Conservation (phyloP, 805 yeast genomes). For the Teunomyces aglyptinius region DNA sequence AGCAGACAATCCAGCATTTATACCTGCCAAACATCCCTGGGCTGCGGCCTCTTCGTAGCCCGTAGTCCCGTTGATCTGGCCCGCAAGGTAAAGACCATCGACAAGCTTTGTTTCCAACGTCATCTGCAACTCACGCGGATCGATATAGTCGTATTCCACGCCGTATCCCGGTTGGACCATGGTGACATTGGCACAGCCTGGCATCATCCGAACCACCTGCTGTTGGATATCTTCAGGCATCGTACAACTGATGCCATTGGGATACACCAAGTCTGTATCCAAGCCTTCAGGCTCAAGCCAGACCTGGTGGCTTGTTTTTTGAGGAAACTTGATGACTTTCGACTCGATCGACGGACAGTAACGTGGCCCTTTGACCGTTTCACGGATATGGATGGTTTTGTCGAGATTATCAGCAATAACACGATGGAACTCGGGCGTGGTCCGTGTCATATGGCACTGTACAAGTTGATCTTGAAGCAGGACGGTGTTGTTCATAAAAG, state of each 20-base stretch:
- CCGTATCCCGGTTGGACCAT: conserved; percentile 97
- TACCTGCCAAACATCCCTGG: conserved; percentile 94
- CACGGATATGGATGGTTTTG: conserved; percentile 85
- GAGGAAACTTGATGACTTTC: conserved; percentile 76
- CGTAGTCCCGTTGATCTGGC: conserved; percentile 97
- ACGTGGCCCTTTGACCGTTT: conserved; percentile 93
- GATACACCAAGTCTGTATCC: conserved; percentile 83
- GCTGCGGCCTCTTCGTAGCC: conserved; percentile 99
- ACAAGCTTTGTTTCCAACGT: conserved; percentile 82
- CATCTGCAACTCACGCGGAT: conserved; percentile 78
- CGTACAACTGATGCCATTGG: conserved; percentile 93
- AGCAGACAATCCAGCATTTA: conserved; percentile 77
- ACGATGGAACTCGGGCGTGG: conserved; percentile 73
- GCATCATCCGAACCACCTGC: conserved; percentile 68
- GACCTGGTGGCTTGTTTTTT: conserved; percentile 71
- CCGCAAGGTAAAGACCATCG: conserved; percentile 81
- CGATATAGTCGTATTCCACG: conserved; percentile 96
- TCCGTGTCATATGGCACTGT: conserved; percentile 72
- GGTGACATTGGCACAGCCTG: conserved; percentile 84
- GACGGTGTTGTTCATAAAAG: conserved; percentile 72
- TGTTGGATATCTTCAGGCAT: conserved; percentile 94
- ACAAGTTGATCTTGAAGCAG: conserved; percentile 56
- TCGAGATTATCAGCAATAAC: conserved; percentile 68
- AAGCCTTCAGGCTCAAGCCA: conserved; percentile 98
- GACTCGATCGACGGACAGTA: conserved; percentile 97